These are phyloP conservation scores for Penicillium soppii DNA, from an alignment of 495 filamentous ascomycete genomes.

Conservation along the genomic window DNA sequence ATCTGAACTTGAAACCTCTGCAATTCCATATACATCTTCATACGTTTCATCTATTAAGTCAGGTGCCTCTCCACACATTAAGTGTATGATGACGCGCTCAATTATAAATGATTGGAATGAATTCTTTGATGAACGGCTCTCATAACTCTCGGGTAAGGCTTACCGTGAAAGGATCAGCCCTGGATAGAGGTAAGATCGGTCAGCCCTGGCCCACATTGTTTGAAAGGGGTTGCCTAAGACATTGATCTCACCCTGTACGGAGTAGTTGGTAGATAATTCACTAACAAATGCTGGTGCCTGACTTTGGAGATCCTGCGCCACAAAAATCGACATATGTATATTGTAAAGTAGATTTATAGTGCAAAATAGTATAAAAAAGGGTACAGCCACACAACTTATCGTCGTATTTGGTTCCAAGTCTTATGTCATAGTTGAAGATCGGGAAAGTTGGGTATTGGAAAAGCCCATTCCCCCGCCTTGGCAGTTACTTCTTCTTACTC, in stretches of 20 bases:
- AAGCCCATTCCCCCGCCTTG: conserved; percentile 17
- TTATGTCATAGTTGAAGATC: conserved; percentile 39
- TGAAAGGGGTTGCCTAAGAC: too few relatives aligned
- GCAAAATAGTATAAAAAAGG: not conserved
- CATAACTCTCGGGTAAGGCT: conserved; percentile 1
- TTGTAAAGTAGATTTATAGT: not conserved
- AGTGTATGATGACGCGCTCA: not conserved
- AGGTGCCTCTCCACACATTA: conserved; percentile 1
- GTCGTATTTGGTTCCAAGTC: conserved; percentile 8
- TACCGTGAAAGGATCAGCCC: not conserved
- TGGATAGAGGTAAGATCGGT: not conserved
- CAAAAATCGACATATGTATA: too few relatives aligned
- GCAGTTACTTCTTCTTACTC: conserved; percentile 2
- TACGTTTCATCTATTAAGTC: not conserved
- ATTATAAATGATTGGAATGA: not conserved
- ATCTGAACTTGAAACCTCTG: too few relatives aligned
- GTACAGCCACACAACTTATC: conserved; percentile 29
- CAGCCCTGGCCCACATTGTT: too few relatives aligned
- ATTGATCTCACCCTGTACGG: too few relatives aligned
- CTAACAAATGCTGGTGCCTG: conserved; percentile 4
- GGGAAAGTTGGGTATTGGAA: conserved; percentile 20
- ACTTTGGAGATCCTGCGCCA: conserved; percentile 5
- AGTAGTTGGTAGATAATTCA: not conserved
- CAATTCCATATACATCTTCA: too few relatives aligned
- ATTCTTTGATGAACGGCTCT: not conserved